A percentile compares a stretch with the other conserved stretches of the same genome.
phyloP scores from a whole-genome alignment of 192 early-diverging fungal species.

The Mortierella alpina region DNA sequence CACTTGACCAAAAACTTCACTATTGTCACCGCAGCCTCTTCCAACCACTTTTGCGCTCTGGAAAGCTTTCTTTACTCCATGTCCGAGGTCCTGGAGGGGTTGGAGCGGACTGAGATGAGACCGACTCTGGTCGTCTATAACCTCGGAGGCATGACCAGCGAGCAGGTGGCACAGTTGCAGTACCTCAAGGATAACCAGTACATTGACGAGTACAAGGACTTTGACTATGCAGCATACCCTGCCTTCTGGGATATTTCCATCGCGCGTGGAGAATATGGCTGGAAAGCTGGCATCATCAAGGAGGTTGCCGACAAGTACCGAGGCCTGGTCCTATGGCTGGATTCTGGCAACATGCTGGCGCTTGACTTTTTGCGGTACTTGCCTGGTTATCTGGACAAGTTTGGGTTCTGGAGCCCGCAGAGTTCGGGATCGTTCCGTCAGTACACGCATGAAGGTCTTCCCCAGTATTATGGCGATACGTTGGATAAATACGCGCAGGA shows the following conservation, averaged over 20 bases:
- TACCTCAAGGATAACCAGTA: conserved; percentile 52
- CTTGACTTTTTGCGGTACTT: conserved; percentile 51
- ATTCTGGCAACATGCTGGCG: conserved; percentile 62
- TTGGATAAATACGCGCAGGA: conserved; percentile 45
- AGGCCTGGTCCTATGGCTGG: conserved; percentile 61
- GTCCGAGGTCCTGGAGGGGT: conserved; percentile 38
- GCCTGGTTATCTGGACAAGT: conserved; percentile 40
- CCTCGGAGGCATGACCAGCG: conserved; percentile 57
- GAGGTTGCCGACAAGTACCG: conserved; percentile 56
- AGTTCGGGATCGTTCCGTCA: conserved; percentile 55
- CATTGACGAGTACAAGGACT: conserved; percentile 56
- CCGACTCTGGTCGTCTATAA: conserved; percentile 63
- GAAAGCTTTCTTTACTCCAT: conserved; percentile 60
- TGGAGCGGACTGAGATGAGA: conserved; percentile 41
- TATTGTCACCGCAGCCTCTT: conserved; percentile 62
- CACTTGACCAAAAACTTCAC: conserved; percentile 52
- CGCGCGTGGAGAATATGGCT: conserved; percentile 63
- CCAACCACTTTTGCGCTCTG: conserved; percentile 65
- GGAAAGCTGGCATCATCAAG: conserved; percentile 66
- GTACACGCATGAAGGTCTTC: conserved; percentile 62
- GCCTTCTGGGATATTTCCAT: conserved; percentile 59
- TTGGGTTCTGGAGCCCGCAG: conserved; percentile 65
- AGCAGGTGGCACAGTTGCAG: conserved; percentile 52
- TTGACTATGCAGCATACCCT: conserved; percentile 60
- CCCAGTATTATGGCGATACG: conserved; percentile 53